Evolutionary conservation across 306 rosid genomes (phyloP).

Genomic region (Begonia peltatifolia): DNA sequence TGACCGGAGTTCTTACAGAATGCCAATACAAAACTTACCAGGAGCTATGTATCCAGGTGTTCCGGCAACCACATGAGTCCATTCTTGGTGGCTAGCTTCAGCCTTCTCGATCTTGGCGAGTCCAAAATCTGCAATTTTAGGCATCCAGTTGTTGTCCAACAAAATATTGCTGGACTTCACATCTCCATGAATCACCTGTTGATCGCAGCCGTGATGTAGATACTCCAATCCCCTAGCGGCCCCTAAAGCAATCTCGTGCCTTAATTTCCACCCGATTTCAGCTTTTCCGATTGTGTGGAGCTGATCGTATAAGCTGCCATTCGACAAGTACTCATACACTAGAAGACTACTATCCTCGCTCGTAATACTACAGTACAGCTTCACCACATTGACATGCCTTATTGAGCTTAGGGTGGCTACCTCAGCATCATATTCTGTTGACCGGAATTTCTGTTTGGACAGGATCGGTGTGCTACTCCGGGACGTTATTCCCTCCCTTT

Average conservation of each 20-base stretch:
- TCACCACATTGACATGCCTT: constrained; percentile 84
- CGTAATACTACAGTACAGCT: constrained; percentile 77
- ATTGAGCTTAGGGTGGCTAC: constrained; percentile 77
- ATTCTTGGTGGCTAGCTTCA: constrained; percentile 29
- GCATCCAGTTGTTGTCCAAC: constrained; percentile 67
- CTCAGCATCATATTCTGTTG: constrained; percentile 63
- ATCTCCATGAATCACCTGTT: constrained; percentile 77
- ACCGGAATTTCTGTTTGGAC: constrained; percentile 16
- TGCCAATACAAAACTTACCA: constrained; percentile 26
- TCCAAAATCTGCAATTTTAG: constrained; percentile 86
- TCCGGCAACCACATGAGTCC: constrained; percentile 63
- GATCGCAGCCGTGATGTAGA: constrained; percentile 64
- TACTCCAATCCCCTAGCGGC: constrained; percentile 87
- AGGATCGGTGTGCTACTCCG: constrained; percentile 51
- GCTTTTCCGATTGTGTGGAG: constrained; percentile 39
- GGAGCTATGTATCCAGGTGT: constrained; percentile 87
- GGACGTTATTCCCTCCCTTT: constrained; percentile 15
- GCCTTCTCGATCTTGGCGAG: constrained; percentile 68
- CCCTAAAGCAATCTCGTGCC: constrained; percentile 72
- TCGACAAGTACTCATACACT: constrained; percentile 79
- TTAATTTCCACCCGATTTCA: constrained; percentile 61
- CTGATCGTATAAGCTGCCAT: constrained; percentile 86
- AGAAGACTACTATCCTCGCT: constrained; percentile 75
- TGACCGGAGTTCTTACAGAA: too few relatives aligned
- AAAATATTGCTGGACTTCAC: constrained; percentile 82